phyloP scores from a whole-genome alignment of 140 eudicot species.

The Anethum foeniculum region DNA sequence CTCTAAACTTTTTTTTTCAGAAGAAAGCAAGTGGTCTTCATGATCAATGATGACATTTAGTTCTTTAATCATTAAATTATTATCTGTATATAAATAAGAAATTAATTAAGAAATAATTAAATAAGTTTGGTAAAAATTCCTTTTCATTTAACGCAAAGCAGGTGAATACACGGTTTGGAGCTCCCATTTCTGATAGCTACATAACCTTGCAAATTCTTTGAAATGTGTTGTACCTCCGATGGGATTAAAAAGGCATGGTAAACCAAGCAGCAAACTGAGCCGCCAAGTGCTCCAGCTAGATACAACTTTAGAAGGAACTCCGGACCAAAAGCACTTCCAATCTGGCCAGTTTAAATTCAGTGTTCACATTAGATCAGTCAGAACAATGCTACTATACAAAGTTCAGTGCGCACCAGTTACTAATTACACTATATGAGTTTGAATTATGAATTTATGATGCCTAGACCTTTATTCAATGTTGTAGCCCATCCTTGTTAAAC shows the following conservation, averaged over 20 bases:
- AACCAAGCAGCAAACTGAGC: constrained; percentile 64
- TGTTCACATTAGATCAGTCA: neutral
- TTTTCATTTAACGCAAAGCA: neutral
- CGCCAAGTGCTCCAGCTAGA: constrained; percentile 73
- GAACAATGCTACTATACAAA: neutral
- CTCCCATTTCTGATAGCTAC: neutral
- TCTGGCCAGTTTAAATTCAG: constrained; percentile 34
- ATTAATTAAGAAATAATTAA: neutral
- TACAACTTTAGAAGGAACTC: constrained; percentile 60
- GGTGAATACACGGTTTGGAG: neutral
- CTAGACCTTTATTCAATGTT: neutral
- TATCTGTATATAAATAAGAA: neutral
- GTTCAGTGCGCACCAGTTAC: neutral
- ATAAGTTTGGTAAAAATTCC: neutral
- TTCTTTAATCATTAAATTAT: neutral
- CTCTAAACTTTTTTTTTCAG: neutral
- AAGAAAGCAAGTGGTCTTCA: neutral
- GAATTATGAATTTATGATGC: neutral
- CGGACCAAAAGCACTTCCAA: constrained; percentile 70
- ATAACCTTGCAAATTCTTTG: neutral
- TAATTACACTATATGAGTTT: neutral
- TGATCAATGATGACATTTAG: neutral
- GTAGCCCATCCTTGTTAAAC: neutral
- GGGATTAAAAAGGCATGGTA: constrained; percentile 50
- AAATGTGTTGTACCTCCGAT: constrained; percentile 38